Evolutionary conservation across 163 green algal genomes (phyloP).

Genomic region (Volvox carteri): DNA sequence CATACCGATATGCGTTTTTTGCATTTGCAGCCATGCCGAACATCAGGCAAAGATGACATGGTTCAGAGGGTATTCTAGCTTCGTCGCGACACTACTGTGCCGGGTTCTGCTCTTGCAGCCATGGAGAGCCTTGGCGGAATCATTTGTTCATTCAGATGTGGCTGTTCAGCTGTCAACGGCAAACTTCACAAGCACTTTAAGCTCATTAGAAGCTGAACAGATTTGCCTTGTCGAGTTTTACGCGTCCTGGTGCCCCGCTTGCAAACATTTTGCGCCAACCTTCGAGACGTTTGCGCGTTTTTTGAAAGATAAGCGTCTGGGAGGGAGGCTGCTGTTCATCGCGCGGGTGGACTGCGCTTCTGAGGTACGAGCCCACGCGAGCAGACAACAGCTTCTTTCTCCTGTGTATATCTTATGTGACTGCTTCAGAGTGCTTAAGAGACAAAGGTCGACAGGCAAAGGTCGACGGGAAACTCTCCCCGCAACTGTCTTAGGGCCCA

Average conservation of each 20-base stretch:
- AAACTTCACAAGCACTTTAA: neutral
- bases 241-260: conserved; percentile 63
- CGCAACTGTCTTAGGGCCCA: too few relatives aligned
- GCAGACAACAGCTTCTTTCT: neutral
- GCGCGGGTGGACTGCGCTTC: conserved; percentile 41
- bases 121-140: neutral
- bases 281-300: conserved; percentile 60
- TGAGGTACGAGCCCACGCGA: conserved; percentile 9
- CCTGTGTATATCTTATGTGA: too few relatives aligned
- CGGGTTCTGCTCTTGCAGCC: neutral
- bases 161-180: neutral
- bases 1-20: neutral
- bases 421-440: too few relatives aligned
- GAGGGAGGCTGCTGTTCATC: neutral
- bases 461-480: too few relatives aligned
- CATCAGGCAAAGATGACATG: neutral
- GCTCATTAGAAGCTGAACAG: neutral
- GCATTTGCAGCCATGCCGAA: neutral
- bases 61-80: neutral
- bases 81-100: neutral
- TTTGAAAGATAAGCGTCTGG: conserved; percentile 47
- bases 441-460: too few relatives aligned
- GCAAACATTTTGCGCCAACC: conserved; percentile 57
- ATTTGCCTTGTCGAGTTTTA: conserved; percentile 61
- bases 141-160: conserved; percentile 7